Evolutionary conservation across 306 rosid species (phyloP).

Genomic region (Malus sieversii): DNA sequence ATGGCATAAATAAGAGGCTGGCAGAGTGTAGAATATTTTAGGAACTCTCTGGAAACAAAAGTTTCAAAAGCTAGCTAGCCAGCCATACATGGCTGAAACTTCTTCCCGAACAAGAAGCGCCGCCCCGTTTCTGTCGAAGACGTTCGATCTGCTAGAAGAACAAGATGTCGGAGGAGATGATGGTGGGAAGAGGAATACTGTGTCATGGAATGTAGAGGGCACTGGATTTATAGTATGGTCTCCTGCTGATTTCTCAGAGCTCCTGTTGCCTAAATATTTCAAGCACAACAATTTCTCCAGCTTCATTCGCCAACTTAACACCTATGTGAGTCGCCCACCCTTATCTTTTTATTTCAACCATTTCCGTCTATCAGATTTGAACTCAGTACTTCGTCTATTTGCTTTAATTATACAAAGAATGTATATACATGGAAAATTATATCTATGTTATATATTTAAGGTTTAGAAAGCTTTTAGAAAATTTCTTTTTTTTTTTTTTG

Average conservation of each 20-base stretch:
- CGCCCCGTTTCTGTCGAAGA: slow-evolving; percentile 68
- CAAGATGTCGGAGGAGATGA: neutral
- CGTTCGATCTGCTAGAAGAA: slow-evolving; percentile 63
- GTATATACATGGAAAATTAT: no score
- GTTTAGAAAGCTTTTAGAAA: neutral
- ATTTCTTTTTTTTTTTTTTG: neutral
- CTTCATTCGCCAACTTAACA: slow-evolving; percentile 84
- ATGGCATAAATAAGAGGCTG: slow-evolving; percentile 11
- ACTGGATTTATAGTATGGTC: slow-evolving; percentile 74
- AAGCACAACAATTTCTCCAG: slow-evolving; percentile 94
- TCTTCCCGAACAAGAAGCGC: slow-evolving; percentile 36
- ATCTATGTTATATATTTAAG: neutral
- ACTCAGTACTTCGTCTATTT: neutral
- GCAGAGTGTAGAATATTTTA: neutral
- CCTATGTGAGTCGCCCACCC: slow-evolving; percentile 45
- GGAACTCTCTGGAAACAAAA: neutral
- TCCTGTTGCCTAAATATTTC: slow-evolving; percentile 66
- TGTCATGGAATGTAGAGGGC: slow-evolving; percentile 75
- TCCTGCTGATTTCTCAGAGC: slow-evolving; percentile 72
- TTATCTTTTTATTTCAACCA: neutral
- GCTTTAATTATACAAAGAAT: no score
- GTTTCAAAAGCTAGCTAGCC: neutral
- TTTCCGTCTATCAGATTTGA: neutral
- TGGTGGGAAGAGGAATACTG: slow-evolving; percentile 13
- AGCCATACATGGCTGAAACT: slow-evolving; percentile 9